Evolutionary conservation across 108 stramenopile species (phyloP).

Genomic region (Cylindrotheca closterium): DNA sequence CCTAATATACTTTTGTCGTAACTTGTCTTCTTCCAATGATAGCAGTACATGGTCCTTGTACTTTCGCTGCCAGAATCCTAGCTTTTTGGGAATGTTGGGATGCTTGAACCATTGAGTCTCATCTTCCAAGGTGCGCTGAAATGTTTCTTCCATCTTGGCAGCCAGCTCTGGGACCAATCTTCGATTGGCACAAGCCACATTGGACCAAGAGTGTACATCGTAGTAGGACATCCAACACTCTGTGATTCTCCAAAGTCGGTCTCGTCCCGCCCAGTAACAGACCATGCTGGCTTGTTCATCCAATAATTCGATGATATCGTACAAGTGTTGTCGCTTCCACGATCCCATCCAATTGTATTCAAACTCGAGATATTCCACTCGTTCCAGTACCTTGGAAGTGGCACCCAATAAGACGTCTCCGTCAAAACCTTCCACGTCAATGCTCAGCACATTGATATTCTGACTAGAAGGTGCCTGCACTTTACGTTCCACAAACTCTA

Average conservation of each 20-base stretch:
- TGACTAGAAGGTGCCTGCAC: background rate
- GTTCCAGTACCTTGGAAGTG: conserved; percentile 1
- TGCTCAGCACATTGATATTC: conserved; percentile 33
- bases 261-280: conserved; percentile 56
- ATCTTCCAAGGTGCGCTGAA: conserved; percentile 16
- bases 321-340: conserved; percentile 1
- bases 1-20: too few species aligned
- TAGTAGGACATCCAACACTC: conserved; percentile 42
- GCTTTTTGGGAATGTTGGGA: too few species aligned
- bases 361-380: conserved; percentile 48
- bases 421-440: conserved; percentile 57
- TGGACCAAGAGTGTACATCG: conserved; percentile 58
- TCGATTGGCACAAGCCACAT: conserved; percentile 69
- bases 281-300: conserved; percentile 1
- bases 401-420: conserved; percentile 35
- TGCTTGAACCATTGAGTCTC: too few species aligned
- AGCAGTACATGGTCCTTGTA: too few species aligned
- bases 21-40: too few species aligned
- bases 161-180: conserved; percentile 29
- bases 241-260: conserved; percentile 49
- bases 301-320: conserved; percentile 13
- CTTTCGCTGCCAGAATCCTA: too few species aligned
- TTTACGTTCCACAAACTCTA: background rate
- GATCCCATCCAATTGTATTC: conserved; percentile 46
- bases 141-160: conserved; percentile 51